A percentile compares a stretch with the other conserved stretches of the same genome.
These are phyloP conservation scores for Cucurbita moschata DNA, from an alignment of 306 rosid species.

Conservation along the genomic window DNA sequence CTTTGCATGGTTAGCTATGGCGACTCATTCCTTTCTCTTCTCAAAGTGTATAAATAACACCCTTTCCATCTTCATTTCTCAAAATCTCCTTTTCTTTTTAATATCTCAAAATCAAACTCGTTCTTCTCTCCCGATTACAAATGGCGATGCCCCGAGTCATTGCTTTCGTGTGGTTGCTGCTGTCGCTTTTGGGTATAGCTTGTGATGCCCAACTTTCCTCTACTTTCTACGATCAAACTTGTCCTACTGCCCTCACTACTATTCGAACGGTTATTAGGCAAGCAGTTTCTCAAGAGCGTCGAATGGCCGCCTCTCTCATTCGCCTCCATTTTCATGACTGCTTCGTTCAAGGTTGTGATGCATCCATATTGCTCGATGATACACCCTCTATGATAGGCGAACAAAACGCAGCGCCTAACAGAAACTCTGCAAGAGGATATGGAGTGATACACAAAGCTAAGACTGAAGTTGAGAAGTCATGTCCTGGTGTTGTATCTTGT, in stretches of 20 bases:
- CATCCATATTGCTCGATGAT: slow-evolving; percentile 28
- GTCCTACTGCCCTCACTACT: slow-evolving; percentile 40
- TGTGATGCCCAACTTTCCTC: slow-evolving; percentile 39
- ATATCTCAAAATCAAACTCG: too few species aligned
- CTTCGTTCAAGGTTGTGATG: slow-evolving; percentile 58
- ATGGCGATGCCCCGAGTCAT: too few species aligned
- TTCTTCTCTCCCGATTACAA: too few species aligned
- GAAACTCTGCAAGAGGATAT: slow-evolving; percentile 23
- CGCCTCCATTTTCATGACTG: slow-evolving; percentile 42
- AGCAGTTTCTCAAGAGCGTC: slow-evolving; percentile 25
- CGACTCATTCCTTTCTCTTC: too few species aligned
- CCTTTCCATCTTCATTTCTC: too few species aligned
- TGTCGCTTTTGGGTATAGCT: slow-evolving; percentile 4
- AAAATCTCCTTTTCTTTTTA: too few species aligned
- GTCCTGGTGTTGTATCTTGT: slow-evolving; percentile 40
- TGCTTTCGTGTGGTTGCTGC: background rate
- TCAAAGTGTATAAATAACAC: too few species aligned
- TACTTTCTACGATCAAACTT: slow-evolving; percentile 27
- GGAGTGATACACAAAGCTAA: slow-evolving; percentile 38
- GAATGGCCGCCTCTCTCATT: slow-evolving; percentile 38
- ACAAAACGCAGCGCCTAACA: slow-evolving; percentile 19
- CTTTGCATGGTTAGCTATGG: too few species aligned
- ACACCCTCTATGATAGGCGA: slow-evolving; percentile 20
- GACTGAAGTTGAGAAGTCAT: slow-evolving; percentile 33
- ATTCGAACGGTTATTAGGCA: slow-evolving; percentile 20